These are phyloP conservation scores for Corylus avellana DNA, from an alignment of 306 rosid species.

Conservation along the genomic window DNA sequence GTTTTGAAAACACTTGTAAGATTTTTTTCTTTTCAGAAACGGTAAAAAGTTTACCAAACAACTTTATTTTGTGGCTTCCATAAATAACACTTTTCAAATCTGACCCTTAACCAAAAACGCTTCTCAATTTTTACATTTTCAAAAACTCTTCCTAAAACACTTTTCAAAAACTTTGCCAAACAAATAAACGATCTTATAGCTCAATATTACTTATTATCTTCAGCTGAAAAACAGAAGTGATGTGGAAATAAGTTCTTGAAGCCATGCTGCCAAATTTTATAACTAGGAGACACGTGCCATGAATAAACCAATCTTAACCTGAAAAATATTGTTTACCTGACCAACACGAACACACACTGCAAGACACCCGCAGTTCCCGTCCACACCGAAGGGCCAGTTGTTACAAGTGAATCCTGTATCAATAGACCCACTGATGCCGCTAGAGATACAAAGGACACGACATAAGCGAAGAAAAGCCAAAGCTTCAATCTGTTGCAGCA, in stretches of 20 bases:
- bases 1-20: too few species aligned
- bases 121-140: too few species aligned
- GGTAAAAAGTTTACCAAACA: too few species aligned
- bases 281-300: conserved; percentile 6
- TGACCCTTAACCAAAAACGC: too few species aligned
- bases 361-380: conserved; percentile 93
- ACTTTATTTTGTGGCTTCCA: too few species aligned
- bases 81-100: too few species aligned
- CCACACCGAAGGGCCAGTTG: conserved; percentile 87
- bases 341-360: conserved; percentile 84
- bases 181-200: neutral
- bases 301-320: conserved; percentile 15
- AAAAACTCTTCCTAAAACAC: too few species aligned
- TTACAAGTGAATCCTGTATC: conserved; percentile 86
- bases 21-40: too few species aligned
- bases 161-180: too few species aligned
- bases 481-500: conserved; percentile 78
- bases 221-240: neutral
- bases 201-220: neutral
- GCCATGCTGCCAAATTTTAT: neutral
- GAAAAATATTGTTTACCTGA: conserved; percentile 55
- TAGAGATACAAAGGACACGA: conserved; percentile 91
- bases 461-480: conserved; percentile 98
- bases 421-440: conserved; percentile 96
- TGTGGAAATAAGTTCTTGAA: neutral